These are phyloP conservation scores for Microbotryomycetes sp. DNA, from an alignment of 1,284 basidiomycete species.

Conservation along the genomic window DNA sequence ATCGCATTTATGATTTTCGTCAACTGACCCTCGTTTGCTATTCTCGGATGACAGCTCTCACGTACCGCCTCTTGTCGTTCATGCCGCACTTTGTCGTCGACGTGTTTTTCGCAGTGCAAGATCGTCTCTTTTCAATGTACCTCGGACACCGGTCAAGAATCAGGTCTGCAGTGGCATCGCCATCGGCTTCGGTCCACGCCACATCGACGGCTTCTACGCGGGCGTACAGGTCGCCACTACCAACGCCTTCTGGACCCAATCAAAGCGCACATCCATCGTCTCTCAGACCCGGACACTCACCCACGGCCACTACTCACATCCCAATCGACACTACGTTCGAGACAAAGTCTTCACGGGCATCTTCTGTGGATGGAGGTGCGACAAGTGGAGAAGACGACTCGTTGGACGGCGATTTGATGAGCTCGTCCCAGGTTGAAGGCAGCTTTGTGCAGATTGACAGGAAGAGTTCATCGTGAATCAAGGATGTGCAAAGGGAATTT, in stretches of 20 bases:
- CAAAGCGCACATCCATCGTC: neutral
- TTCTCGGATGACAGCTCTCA: constrained; percentile 2
- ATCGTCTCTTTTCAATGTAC: constrained; percentile 10
- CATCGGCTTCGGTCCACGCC: neutral
- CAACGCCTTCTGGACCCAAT: neutral
- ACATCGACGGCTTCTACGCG: neutral
- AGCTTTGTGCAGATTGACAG: neutral
- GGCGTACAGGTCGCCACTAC: neutral
- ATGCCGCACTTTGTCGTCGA: constrained; percentile 17
- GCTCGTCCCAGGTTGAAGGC: neutral
- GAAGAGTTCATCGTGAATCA: too few species aligned
- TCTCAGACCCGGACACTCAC: neutral
- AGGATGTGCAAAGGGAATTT: too few species aligned
- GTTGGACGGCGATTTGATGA: neutral
- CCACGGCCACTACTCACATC: neutral
- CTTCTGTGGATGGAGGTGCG: neutral
- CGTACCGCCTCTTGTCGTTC: constrained; percentile 12
- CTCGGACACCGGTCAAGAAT: constrained; percentile 6
- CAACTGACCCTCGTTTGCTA: too few species aligned
- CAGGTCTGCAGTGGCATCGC: neutral
- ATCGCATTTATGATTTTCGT: too few species aligned
- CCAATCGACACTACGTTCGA: neutral
- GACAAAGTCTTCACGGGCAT: neutral
- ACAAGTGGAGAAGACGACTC: neutral
- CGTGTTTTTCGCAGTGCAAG: constrained; percentile 10